Percentiles rank a stretch among this genome's conserved stretches.
Conservation (phyloP, 345 rosid genomes). For the Lenwebbia sp. region DNA sequence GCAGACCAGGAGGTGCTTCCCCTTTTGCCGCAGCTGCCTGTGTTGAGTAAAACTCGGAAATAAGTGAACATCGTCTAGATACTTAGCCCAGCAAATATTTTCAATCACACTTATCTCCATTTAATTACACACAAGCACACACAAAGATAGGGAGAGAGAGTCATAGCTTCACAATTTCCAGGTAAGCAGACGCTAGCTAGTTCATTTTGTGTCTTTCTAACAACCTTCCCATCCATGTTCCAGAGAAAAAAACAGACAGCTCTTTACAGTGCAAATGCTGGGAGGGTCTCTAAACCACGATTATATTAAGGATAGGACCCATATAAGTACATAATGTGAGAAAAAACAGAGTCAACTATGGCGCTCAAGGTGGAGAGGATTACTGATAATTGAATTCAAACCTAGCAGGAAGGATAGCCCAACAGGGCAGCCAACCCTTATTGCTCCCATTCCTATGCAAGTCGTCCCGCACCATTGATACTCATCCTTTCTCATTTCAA, state of each 20-base stretch:
- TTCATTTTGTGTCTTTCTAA: neutral
- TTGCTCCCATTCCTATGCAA: neutral
- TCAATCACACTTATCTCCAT: neutral
- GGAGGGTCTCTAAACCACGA: neutral
- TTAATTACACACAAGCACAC: neutral
- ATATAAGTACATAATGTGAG: neutral
- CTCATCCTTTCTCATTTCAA: neutral
- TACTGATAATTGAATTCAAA: neutral
- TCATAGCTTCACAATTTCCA: neutral
- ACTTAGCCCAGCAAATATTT: neutral
- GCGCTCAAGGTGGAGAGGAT: neutral
- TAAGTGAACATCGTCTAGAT: slow-evolving; percentile 3
- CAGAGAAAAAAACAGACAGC: neutral
- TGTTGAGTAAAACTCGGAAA: slow-evolving; percentile 1
- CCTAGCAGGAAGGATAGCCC: neutral
- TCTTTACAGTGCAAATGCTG: neutral
- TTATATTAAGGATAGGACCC: neutral
- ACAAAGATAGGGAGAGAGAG: neutral
- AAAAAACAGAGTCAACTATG: neutral
- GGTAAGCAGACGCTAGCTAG: neutral
- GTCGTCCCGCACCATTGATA: neutral
- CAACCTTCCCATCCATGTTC: neutral
- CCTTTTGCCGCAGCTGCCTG: slow-evolving; percentile 99
- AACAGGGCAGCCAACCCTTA: neutral
- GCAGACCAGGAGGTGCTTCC: slow-evolving; percentile 99